Conservation (phyloP, 148 eudicot genomes). For the Pouteria glomerata region DNA sequence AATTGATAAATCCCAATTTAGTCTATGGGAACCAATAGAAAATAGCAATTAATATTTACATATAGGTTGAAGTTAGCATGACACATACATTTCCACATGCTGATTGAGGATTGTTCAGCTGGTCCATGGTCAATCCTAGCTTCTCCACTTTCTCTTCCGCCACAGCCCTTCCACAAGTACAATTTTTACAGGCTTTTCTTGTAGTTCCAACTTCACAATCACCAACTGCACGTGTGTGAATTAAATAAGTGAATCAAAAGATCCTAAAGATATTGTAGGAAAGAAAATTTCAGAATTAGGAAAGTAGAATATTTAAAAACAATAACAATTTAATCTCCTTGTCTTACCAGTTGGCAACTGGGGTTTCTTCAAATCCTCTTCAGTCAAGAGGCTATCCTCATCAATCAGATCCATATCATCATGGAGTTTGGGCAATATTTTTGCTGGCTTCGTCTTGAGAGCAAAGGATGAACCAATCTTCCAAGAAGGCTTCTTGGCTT, state of each 20-base stretch:
- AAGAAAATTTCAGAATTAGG: not conserved
- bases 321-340: not conserved
- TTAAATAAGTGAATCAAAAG: not conserved
- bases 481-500: conserved; percentile 80
- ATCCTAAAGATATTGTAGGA: not conserved
- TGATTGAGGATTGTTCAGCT: conserved; percentile 69
- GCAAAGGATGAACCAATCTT: conserved; percentile 84
- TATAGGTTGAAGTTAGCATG: not conserved
- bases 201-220: conserved; percentile 92
- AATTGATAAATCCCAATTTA: not conserved
- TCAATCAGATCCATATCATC: conserved; percentile 75
- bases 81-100: conserved; percentile 82
- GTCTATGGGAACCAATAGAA: not conserved
- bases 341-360: conserved; percentile 49
- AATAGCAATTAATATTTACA: not conserved
- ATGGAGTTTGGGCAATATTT: conserved; percentile 62
- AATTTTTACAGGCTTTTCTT: conserved; percentile 93
- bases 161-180: conserved; percentile 93
- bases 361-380: conserved; percentile 89
- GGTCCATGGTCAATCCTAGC: conserved; percentile 71
- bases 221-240: conserved; percentile 29
- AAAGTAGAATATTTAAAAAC: not conserved
- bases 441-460: conserved; percentile 48
- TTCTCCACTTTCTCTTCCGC: conserved; percentile 76
- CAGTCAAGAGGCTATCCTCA: conserved; percentile 83